Evolutionary conservation across 164 flowering plant genomes (phyloP), one percentile per base, ranked within the genome.

Genomic region (Kingdonia uniflora): DNA sequence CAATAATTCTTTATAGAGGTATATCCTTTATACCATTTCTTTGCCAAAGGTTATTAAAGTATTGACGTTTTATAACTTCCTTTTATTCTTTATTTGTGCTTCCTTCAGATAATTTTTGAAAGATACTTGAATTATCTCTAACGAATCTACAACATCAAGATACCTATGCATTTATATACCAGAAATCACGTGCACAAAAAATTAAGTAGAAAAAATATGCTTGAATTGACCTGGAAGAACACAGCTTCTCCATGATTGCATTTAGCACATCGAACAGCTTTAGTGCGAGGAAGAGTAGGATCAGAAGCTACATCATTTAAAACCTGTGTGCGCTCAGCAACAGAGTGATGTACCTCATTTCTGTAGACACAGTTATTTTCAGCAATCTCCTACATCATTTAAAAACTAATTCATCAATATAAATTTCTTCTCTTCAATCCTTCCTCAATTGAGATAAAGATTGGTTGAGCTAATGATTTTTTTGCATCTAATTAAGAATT

Each of bases 271-370:
- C 77, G 78, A 37, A 81, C 85, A 42, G 87, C 38, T 62, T 82
- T 87, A 11, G 95, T 87, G 17, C 95, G 85, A 54, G 95, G 96
- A 60, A 90, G 91, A 59, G 96, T 90, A 38, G 97, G 97, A 72
- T 90, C 96, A 2, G 95, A 80, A 64, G 89, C 87, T 41, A 80
- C 95, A 67, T 81, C 97, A 62, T 81, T 80, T 68, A 79, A 62
- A 20, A 80, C 76, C 60, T 87, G 95, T 50, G 88, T 87, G n/a
- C 72, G 76, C 66, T 87, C 94, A 19, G 80, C 86, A 38, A 68
- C 95, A 55, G 95, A 37, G 60, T 90, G 97, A 51, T 78, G 81
- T 47, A 90, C 68, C 72, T 81, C 91, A 72, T 84, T 85, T 72
- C 91, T 65, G 51, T 87, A 90, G 15, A 90, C 97, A 66, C 95